Evolutionary conservation across 2,329 filamentous ascomycete genomes (phyloP).

Genomic region (Dothideomycetes sp.): DNA sequence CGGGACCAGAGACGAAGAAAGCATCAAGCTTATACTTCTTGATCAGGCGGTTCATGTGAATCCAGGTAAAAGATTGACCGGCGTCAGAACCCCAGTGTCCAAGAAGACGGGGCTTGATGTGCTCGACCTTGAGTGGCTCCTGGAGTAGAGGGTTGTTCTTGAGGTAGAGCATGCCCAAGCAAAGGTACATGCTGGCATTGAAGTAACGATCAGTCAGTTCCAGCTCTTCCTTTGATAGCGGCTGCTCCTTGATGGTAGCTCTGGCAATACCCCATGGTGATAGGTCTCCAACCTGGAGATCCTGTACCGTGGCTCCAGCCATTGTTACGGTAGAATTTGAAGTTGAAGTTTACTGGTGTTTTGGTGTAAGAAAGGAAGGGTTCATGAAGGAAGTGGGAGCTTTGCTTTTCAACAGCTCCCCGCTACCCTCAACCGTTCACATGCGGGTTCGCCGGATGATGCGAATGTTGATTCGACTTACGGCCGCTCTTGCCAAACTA

Average conservation of each 20-base stretch:
- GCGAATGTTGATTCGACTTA: too few relatives aligned
- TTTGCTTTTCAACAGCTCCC: too few relatives aligned
- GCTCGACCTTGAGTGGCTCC: conserved; percentile 56
- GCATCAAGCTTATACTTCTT: conserved; percentile 67
- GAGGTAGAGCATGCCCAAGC: conserved; percentile 71
- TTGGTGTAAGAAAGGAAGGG: too few relatives aligned
- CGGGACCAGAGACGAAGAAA: conserved; percentile 65
- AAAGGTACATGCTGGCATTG: conserved; percentile 63
- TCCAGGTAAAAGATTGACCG: conserved; percentile 72
- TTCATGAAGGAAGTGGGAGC: too few relatives aligned
- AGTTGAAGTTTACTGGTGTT: too few relatives aligned
- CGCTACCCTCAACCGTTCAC: too few relatives aligned
- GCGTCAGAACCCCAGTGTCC: conserved; percentile 73
- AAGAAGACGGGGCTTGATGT: conserved; percentile 62
- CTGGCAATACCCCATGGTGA: conserved; percentile 9
- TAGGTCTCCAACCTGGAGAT: not conserved
- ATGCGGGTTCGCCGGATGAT: not conserved
- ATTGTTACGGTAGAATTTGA: not conserved
- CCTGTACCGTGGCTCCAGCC: not conserved
- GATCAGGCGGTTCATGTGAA: conserved; percentile 73
- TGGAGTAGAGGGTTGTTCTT: conserved; percentile 61
- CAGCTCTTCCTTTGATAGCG: conserved; percentile 55
- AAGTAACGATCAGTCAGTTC: conserved; percentile 62
- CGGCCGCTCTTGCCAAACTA: too few relatives aligned
- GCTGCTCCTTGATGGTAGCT: conserved; percentile 29